Evolutionary conservation across 306 rosid genomes (phyloP).

Genomic region (Acacia melanoxylon): DNA sequence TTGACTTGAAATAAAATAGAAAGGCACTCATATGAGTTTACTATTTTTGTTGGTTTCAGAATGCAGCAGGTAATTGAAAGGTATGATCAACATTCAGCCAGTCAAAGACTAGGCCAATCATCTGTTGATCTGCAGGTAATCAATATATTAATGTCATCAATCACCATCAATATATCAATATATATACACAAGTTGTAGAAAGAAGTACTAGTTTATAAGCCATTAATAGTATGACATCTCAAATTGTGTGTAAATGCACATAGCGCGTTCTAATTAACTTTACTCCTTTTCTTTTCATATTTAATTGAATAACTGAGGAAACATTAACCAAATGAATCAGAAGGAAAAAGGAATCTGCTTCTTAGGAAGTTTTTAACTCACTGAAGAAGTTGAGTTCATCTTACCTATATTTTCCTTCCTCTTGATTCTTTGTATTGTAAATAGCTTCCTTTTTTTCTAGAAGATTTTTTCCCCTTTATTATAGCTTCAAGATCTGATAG

Average conservation of each 20-base stretch:
- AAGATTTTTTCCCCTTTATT: not conserved
- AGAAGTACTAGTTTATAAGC: not conserved
- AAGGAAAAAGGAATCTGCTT: not conserved
- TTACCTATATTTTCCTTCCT: not conserved
- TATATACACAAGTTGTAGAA: not conserved
- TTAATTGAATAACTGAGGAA: not conserved
- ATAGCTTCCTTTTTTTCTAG: not conserved
- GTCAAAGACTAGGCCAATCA: not conserved
- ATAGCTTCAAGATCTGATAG: not conserved
- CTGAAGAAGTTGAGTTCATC: not conserved
- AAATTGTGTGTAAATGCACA: not conserved
- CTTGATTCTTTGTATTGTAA: not conserved
- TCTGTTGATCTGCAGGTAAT: slow-evolving; percentile 12
- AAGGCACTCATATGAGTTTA: not conserved
- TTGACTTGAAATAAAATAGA: too few species aligned
- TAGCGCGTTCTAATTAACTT: not conserved
- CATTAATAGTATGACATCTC: not conserved
- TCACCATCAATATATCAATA: not conserved
- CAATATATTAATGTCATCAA: not conserved
- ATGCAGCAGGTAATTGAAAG: slow-evolving; percentile 8
- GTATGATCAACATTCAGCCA: not conserved
- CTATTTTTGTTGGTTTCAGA: not conserved
- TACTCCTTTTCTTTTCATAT: not conserved
- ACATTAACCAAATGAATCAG: not conserved
- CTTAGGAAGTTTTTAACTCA: not conserved